Evolutionary conservation across 345 rosid species (phyloP).

Genomic region (Ceriops tagal): DNA sequence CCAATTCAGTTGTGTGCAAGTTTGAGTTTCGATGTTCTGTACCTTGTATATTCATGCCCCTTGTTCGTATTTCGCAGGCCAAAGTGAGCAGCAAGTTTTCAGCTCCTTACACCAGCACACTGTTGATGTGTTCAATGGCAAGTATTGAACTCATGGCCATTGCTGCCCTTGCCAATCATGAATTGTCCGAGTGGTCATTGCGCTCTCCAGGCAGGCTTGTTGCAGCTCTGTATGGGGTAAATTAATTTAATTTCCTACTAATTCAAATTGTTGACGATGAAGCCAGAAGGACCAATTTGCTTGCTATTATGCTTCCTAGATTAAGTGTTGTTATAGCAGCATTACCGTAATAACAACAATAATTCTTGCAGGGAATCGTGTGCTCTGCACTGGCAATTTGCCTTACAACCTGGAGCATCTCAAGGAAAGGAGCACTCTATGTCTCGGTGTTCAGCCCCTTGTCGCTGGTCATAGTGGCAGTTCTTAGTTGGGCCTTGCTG

Average conservation of each 20-base stretch:
- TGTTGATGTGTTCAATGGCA: slow-evolving; percentile 66
- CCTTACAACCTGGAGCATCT: slow-evolving; percentile 65
- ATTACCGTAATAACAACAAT: too few relatives aligned
- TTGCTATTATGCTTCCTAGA: too few relatives aligned
- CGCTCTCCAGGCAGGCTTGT: slow-evolving; percentile 46
- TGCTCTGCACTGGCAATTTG: slow-evolving; percentile 68
- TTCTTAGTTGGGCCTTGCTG: slow-evolving; percentile 77
- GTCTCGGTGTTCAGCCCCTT: slow-evolving; percentile 85
- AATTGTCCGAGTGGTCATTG: slow-evolving; percentile 60
- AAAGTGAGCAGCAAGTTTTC: slow-evolving; percentile 56
- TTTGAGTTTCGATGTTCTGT: too few relatives aligned
- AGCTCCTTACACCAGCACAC: slow-evolving; percentile 80
- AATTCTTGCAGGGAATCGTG: slow-evolving; percentile 57
- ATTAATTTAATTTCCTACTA: background rate
- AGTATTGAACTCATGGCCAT: slow-evolving; percentile 54
- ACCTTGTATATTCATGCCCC: too few relatives aligned
- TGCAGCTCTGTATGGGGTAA: slow-evolving; percentile 70
- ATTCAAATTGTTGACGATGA: background rate
- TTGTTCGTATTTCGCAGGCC: slow-evolving; percentile 36
- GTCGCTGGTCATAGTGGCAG: slow-evolving; percentile 61
- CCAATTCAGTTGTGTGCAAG: too few relatives aligned
- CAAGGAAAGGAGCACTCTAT: slow-evolving; percentile 77
- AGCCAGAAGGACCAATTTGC: too few relatives aligned
- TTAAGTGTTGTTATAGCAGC: too few relatives aligned
- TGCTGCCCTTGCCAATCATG: slow-evolving; percentile 39